These are phyloP conservation scores for Termitomyces sp. DNA, from an alignment of 768 basidiomycete species.

Conservation along the genomic window DNA sequence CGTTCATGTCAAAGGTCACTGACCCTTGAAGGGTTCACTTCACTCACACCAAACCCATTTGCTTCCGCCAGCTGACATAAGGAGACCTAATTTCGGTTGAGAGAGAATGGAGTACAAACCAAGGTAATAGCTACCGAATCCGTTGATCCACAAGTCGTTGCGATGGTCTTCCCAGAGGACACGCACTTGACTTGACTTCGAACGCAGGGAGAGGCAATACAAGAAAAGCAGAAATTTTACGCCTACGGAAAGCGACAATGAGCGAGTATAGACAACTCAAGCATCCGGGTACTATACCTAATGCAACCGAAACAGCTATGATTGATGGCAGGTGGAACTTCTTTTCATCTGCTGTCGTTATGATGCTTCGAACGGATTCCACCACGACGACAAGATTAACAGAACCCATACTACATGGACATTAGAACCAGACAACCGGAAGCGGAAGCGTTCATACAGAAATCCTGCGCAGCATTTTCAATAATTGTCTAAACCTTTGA, in stretches of 20 bases:
- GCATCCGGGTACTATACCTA: conserved; percentile 44
- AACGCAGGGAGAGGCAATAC: conserved; percentile 77
- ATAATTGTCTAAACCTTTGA: background rate
- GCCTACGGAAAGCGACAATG: conserved; percentile 32
- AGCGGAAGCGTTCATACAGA: conserved; percentile 26
- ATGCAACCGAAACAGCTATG: conserved; percentile 75
- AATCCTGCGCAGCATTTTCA: conserved; percentile 33
- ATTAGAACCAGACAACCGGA: background rate
- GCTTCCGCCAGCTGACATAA: conserved; percentile 81
- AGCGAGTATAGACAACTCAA: conserved; percentile 1
- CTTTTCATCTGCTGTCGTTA: conserved; percentile 47
- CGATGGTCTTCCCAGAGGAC: conserved; percentile 98
- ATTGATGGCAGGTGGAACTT: conserved; percentile 79
- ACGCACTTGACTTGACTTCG: conserved; percentile 84
- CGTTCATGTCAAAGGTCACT: background rate
- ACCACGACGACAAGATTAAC: conserved; percentile 92
- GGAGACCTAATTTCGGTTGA: conserved; percentile 45
- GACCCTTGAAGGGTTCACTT: conserved; percentile 1
- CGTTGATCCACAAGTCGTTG: conserved; percentile 86
- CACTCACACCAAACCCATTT: conserved; percentile 77
- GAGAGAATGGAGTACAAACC: background rate
- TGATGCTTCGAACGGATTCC: conserved; percentile 73
- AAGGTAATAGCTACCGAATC: conserved; percentile 48
- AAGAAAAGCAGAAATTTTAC: conserved; percentile 85
- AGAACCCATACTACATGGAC: conserved; percentile 66